These are phyloP conservation scores for Rhodotorula kratochvilovae DNA, from an alignment of 768 basidiomycete species.

Conservation along the genomic window DNA sequence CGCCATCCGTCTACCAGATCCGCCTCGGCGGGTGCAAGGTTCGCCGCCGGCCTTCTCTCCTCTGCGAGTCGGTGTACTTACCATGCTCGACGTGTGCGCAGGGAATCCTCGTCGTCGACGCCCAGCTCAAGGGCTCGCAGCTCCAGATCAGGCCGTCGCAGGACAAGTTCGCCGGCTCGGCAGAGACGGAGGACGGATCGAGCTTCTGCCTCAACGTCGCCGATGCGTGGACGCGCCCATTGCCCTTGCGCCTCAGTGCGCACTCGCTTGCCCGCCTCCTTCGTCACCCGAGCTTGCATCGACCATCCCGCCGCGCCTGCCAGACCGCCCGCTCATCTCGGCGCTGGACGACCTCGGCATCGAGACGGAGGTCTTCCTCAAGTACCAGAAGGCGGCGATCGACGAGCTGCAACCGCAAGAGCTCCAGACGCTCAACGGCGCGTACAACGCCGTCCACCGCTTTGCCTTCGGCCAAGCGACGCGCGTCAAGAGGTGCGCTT, in stretches of 20 bases:
- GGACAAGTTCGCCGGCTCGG: conserved; percentile 13
- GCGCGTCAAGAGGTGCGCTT: conserved; percentile 3
- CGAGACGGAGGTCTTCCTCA: conserved; percentile 56
- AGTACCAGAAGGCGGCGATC: conserved; percentile 62
- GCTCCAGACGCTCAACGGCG: conserved; percentile 56
- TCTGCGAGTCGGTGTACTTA: too few species aligned
- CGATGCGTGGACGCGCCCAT: conserved; percentile 12
- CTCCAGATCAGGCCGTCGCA: conserved; percentile 5
- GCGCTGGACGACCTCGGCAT: conserved; percentile 67
- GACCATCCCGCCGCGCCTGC: not conserved
- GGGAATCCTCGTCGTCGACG: conserved; percentile 24
- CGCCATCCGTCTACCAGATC: conserved; percentile 23
- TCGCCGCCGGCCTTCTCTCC: not conserved
- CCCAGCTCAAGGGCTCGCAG: not conserved
- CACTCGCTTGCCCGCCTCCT: too few species aligned
- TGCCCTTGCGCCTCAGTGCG: not conserved
- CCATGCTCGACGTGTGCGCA: not conserved
- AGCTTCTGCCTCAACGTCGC: conserved; percentile 16
- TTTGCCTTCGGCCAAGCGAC: conserved; percentile 53
- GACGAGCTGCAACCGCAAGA: conserved; percentile 57
- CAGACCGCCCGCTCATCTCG: conserved; percentile 27
- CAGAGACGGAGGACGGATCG: not conserved
- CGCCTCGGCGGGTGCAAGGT: conserved; percentile 20
- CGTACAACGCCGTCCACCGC: conserved; percentile 52
- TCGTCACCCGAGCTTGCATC: not conserved